These are phyloP conservation scores for Yarrowia sp. DNA, from an alignment of 805 yeast species.

Conservation along the genomic window DNA sequence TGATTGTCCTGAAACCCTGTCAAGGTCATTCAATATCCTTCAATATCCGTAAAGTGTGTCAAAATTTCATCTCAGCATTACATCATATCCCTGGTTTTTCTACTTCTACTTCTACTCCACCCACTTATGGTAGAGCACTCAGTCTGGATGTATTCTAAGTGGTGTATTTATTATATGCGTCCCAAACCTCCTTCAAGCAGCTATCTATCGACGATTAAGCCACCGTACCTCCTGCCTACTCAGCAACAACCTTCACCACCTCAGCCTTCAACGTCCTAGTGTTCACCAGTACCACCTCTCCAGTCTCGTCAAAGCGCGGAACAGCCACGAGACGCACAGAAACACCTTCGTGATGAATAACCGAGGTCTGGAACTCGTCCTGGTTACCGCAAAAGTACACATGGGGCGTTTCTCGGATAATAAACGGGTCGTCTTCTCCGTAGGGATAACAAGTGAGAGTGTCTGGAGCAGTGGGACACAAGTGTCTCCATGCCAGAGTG, in stretches of 20 bases:
- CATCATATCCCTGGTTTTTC: too few relatives aligned
- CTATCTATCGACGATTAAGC: too few relatives aligned
- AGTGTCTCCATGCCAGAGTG: conserved; percentile 76
- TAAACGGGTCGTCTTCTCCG: conserved; percentile 72
- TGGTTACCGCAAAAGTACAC: conserved; percentile 87
- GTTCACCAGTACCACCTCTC: conserved; percentile 62
- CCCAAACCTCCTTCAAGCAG: too few relatives aligned
- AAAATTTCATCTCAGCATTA: too few relatives aligned
- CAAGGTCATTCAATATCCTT: too few relatives aligned
- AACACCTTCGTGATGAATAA: conserved; percentile 39
- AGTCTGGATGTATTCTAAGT: too few relatives aligned
- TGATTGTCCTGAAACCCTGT: too few relatives aligned
- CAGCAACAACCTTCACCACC: conserved; percentile 31
- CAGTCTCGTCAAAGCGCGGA: conserved; percentile 67
- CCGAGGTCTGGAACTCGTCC: conserved; percentile 47
- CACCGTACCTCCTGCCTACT: too few relatives aligned
- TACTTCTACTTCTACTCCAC: too few relatives aligned
- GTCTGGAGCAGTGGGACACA: conserved; percentile 94
- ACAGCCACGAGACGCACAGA: conserved; percentile 56
- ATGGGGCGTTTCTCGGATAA: conserved; percentile 73
- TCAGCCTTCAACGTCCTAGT: conserved; percentile 54
- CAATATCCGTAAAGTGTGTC: too few relatives aligned
- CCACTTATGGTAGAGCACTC: too few relatives aligned
- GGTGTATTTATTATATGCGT: too few relatives aligned
- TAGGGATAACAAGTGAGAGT: conserved; percentile 89